Base-by-base conservation (phyloP, 2,329 filamentous ascomycete genomes). In the Botrytis porri region DNA sequence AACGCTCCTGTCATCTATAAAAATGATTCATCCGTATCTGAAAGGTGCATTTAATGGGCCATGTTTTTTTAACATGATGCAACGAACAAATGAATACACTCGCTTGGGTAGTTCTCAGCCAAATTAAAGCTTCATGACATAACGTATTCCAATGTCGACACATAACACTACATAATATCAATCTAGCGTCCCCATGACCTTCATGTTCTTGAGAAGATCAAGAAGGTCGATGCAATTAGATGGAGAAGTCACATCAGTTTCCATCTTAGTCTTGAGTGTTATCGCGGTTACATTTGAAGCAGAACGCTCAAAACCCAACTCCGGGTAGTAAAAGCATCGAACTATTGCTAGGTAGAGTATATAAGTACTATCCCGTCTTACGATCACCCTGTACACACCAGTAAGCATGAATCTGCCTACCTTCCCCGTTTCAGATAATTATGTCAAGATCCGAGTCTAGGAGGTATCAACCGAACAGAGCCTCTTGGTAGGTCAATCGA, bases 141-240 rank as follows among this genome's bases (percentile, higher is more conserved):
- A 12, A 69, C 8, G 20, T 16, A 41, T 32, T 43, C 48, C 16
- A 69, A 10, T 32, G 5, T 25, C 8, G 18, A 57, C 35, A 57
- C 43, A 12, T 18, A 1, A 25, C 16, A 41, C 10, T 4, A 32
- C 29, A n/a, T 7, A 16, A 57, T 25, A 20, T 16, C 5, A 18
- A 39, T 0, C 16, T 16, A 14, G n/a, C 25, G 2, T 18, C 3
- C 29, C 7, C 10, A 9, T 32, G 5, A 2, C 3, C 18, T n/a
- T 54, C 29, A 10, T 5, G 5, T 1, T 41, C 29, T 16, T 22
- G 20, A 9, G 25, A 39, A 54, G 20, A 29, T 35, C 1, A 32
- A 54, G 7, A 29, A 54, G 1, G 2, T 1, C 32, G 12, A 20
- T 18, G 8, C 16, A 43, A 51, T 10, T 37, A 9, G n/a, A 41